phyloP scores from a whole-genome alignment of 768 basidiomycete genomes.

The Tulasnella calospora region DNA sequence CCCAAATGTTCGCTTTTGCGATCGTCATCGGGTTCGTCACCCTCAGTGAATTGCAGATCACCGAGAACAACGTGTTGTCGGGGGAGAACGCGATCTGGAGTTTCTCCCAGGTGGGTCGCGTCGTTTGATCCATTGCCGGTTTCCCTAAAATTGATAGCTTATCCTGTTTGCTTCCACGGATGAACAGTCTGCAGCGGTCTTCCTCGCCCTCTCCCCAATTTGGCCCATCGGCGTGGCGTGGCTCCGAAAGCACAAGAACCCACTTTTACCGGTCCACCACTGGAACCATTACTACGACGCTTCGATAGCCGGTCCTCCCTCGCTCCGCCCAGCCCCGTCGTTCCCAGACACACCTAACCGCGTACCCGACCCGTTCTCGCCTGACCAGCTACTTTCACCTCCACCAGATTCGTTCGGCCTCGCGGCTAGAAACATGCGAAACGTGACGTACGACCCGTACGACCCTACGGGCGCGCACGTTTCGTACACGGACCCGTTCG shows the following conservation, averaged over 20 bases:
- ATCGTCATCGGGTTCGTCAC: slow-evolving; percentile 4
- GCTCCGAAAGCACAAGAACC: not conserved
- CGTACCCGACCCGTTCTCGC: not conserved
- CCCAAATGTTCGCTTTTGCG: not conserved
- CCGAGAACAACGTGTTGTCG: slow-evolving; percentile 5
- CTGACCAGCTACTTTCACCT: not conserved
- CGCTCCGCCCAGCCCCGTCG: not conserved
- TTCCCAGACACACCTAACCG: not conserved
- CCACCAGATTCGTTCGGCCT: not conserved
- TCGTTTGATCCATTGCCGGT: not conserved
- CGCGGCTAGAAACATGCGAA: not conserved
- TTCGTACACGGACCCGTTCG: not conserved
- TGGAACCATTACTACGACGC: not conserved
- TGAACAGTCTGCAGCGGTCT: not conserved
- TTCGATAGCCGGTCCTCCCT: not conserved
- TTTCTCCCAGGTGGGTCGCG: slow-evolving; percentile 16
- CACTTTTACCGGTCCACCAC: not conserved
- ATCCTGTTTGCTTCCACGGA: not conserved
- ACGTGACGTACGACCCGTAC: not conserved
- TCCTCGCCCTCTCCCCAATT: slow-evolving; percentile 9
- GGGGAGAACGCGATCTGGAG: slow-evolving; percentile 16
- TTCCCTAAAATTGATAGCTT: not conserved
- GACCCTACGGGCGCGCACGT: not conserved
- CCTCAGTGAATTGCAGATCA: slow-evolving; percentile 12
- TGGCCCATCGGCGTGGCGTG: slow-evolving; percentile 21